phyloP scores from a whole-genome alignment of 2,329 filamentous ascomycete species.

The Neoscytalidium dimidiatum region DNA sequence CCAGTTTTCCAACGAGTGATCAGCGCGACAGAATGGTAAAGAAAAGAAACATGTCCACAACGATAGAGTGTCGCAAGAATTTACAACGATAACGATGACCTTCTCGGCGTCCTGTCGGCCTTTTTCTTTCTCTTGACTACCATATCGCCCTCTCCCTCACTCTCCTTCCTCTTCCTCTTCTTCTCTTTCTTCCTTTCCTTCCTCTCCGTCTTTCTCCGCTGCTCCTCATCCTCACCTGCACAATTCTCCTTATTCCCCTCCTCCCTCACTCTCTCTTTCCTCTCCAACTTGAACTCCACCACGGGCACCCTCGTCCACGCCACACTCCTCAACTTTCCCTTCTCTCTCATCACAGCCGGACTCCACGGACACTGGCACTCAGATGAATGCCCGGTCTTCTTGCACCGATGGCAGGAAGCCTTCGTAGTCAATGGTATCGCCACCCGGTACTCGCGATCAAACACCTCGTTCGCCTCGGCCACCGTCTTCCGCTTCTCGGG shows the following conservation, averaged over 20 bases:
- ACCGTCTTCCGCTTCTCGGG: neutral
- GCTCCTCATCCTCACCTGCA: neutral
- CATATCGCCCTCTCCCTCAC: neutral
- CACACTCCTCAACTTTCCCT: neutral
- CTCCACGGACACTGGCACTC: neutral
- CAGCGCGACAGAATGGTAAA: too few species aligned
- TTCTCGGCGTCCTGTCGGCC: neutral
- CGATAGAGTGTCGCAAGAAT: neutral
- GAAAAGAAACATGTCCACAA: neutral
- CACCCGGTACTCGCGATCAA: neutral
- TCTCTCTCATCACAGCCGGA: neutral
- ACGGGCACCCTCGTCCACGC: neutral
- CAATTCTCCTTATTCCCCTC: neutral
- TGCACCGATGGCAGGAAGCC: neutral
- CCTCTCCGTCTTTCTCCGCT: neutral
- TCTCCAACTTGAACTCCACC: neutral
- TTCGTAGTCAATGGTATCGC: neutral
- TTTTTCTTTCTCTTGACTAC: neutral
- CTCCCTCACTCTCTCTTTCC: neutral
- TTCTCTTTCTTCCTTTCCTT: neutral
- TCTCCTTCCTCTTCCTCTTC: neutral
- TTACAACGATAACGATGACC: neutral
- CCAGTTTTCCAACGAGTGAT: too few species aligned
- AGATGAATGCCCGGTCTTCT: neutral
- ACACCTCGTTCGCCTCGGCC: neutral